Evolutionary conservation across 495 filamentous ascomycete genomes (phyloP).

Genomic region (Viridothelium virens): DNA sequence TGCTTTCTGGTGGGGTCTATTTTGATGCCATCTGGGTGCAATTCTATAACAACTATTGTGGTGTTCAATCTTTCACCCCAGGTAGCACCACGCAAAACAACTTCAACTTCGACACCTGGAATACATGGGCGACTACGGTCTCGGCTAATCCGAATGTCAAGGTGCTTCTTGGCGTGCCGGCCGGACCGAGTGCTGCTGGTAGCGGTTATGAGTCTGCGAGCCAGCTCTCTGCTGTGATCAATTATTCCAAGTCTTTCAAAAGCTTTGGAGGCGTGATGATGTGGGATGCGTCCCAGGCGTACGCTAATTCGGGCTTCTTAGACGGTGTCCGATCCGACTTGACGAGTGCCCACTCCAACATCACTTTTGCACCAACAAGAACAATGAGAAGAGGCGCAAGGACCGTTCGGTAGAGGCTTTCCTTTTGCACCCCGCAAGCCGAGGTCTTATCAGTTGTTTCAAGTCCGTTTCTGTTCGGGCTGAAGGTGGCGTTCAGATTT

Average conservation of each 20-base stretch:
- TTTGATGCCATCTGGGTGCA: constrained; percentile 25
- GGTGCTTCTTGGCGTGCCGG: constrained; percentile 60
- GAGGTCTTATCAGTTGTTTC: too few species aligned
- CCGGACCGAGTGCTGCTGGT: constrained; percentile 48
- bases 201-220: constrained; percentile 48
- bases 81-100: constrained; percentile 43
- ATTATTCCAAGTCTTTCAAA: constrained; percentile 18
- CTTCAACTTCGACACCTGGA: constrained; percentile 66
- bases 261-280: constrained; percentile 31
- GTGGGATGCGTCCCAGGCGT: constrained; percentile 30
- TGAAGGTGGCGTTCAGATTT: too few species aligned
- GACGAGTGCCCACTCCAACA: background rate
- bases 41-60: constrained; percentile 52
- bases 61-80: constrained; percentile 45
- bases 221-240: constrained; percentile 33
- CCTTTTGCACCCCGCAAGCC: too few species aligned
- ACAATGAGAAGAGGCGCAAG: background rate
- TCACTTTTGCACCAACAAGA: background rate
- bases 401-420: too few species aligned
- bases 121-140: constrained; percentile 57
- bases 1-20: constrained; percentile 22
- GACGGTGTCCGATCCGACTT: constrained; percentile 13
- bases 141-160: constrained; percentile 57
- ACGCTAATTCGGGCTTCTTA: constrained; percentile 21
- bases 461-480: too few species aligned